Evolutionary conservation across 2,329 filamentous ascomycete genomes (phyloP).

Genomic region (Periconia sp.): DNA sequence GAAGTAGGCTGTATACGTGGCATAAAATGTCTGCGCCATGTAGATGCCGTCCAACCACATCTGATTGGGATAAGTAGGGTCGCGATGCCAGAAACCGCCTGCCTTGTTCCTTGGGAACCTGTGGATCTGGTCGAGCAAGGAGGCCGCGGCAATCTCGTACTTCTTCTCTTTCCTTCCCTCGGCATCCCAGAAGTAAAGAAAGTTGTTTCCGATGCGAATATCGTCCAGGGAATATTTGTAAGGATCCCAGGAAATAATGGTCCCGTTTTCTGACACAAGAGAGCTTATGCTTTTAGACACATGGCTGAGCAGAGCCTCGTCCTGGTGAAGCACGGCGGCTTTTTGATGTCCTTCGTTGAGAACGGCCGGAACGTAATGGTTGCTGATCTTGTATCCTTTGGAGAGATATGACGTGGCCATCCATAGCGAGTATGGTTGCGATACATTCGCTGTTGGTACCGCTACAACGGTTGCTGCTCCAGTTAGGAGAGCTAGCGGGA

Average conservation of each 20-base stretch:
- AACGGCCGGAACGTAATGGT: conserved; percentile 50
- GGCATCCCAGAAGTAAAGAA: conserved; percentile 53
- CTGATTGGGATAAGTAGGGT: conserved; percentile 53
- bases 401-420: conserved; percentile 54
- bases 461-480: conserved; percentile 23
- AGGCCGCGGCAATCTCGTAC: conserved; percentile 53
- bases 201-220: conserved; percentile 56
- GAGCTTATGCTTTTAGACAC: conserved; percentile 51
- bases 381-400: conserved; percentile 43
- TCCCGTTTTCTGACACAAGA: conserved; percentile 52
- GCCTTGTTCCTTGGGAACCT: conserved; percentile 52
- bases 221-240: conserved; percentile 53
- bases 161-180: conserved; percentile 45
- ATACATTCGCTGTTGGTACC: conserved; percentile 16
- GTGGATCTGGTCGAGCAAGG: conserved; percentile 51
- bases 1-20: conserved; percentile 43
- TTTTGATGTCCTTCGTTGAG: conserved; percentile 53
- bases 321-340: conserved; percentile 47
- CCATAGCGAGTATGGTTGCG: conserved; percentile 38
- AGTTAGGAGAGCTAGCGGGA: conserved; percentile 13
- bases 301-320: conserved; percentile 49
- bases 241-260: conserved; percentile 50
- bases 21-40: conserved; percentile 45
- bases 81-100: conserved; percentile 59
- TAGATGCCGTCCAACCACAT: conserved; percentile 61